phyloP scores from a whole-genome alignment of 805 yeast species.

The Candida chilensis region DNA sequence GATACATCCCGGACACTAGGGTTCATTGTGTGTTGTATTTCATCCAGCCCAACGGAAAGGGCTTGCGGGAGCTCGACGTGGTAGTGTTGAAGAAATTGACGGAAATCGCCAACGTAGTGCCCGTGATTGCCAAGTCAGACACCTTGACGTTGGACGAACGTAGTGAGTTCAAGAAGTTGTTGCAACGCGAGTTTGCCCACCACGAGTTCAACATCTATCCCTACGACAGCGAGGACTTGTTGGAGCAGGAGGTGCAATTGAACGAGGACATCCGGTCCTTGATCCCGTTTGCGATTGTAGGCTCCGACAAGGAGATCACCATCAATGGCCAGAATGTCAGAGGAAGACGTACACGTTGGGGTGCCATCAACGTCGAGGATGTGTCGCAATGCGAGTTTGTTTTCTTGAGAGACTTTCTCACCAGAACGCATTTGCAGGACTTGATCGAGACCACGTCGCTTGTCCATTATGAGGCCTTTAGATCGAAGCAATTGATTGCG shows the following conservation, averaged over 20 bases:
- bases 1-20: constrained; percentile 73
- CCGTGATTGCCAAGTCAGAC: constrained; percentile 92
- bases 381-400: constrained; percentile 94
- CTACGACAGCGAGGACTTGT: constrained; percentile 59
- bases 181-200: constrained; percentile 68
- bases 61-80: constrained; percentile 77
- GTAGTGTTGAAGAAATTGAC: constrained; percentile 75
- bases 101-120: constrained; percentile 90
- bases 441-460: constrained; percentile 86
- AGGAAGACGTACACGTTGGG: constrained; percentile 93
- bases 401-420: constrained; percentile 85
- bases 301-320: constrained; percentile 72
- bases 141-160: constrained; percentile 83
- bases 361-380: constrained; percentile 87
- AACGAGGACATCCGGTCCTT: constrained; percentile 64
- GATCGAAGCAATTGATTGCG: constrained; percentile 89
- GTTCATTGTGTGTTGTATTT: constrained; percentile 92
- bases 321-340: constrained; percentile 74
- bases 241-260: constrained; percentile 64
- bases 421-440: constrained; percentile 93
- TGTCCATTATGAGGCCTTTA: constrained; percentile 85
- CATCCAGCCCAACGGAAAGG: constrained; percentile 80
- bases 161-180: constrained; percentile 60
- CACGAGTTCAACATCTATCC: constrained; percentile 80
- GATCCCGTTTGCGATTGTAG: constrained; percentile 92